phyloP scores from a whole-genome alignment of 73 alveolate genomes.

The Breviolum minutum region DNA sequence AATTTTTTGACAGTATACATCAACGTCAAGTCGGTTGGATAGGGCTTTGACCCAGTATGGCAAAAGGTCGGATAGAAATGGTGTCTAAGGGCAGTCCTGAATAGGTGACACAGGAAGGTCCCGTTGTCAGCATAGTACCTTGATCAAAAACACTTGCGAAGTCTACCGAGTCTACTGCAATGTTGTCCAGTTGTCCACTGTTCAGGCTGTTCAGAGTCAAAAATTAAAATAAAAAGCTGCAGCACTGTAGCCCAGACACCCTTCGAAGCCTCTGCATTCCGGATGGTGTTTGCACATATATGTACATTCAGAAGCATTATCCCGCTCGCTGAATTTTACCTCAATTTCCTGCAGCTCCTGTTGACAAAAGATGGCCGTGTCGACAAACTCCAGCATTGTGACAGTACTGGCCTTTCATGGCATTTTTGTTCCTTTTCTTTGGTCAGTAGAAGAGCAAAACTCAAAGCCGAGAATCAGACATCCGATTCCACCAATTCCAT shows the following conservation, averaged over 20 bases:
- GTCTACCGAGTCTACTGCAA: no score
- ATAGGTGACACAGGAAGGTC: neutral
- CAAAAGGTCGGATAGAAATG: neutral
- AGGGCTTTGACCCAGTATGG: neutral
- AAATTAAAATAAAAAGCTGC: no score
- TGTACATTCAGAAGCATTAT: slow-evolving; percentile 3
- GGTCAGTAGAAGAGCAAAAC: no score
- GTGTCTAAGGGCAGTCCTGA: neutral
- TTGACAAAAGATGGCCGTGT: no score
- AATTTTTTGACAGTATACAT: no score
- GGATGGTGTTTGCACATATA: slow-evolving; percentile 3
- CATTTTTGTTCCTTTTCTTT: no score
- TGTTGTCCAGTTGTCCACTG: no score
- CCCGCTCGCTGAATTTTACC: neutral
- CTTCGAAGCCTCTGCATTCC: slow-evolving; percentile 20
- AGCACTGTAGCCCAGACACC: neutral
- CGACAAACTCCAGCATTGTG: no score
- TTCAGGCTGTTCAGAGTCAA: no score
- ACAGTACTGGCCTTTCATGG: no score
- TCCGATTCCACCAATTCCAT: neutral
- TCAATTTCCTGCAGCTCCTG: slow-evolving; percentile 10
- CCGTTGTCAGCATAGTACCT: neutral
- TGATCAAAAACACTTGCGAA: neutral
- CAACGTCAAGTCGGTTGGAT: no score
- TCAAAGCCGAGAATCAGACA: neutral